Evolutionary conservation across 1,139 yeast genomes (phyloP).

Genomic region (Saccharomyces hybrid): DNA sequence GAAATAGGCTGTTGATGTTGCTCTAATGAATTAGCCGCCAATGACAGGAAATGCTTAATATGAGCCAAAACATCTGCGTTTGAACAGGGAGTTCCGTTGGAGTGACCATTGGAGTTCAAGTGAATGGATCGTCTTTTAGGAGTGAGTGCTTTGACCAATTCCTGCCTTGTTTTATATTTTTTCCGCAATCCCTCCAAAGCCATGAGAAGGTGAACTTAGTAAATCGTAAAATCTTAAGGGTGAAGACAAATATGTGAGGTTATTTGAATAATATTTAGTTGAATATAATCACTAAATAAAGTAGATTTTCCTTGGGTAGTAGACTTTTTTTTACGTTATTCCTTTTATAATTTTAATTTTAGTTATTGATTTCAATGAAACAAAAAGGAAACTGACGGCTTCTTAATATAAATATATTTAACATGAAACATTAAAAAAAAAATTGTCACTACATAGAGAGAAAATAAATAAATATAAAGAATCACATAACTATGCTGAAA

Average conservation of each 20-base stretch:
- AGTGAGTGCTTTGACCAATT: neutral
- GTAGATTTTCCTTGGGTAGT: neutral
- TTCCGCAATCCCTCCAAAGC: neutral
- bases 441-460: neutral
- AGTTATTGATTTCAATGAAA: neutral
- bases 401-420: neutral
- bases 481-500: neutral
- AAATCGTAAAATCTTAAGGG: neutral
- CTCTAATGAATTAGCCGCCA: slow-evolving; percentile 9
- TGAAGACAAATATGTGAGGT: neutral
- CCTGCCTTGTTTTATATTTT: neutral
- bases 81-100: neutral
- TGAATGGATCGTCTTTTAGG: neutral
- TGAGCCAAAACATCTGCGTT: slow-evolving; percentile 5
- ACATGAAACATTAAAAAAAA: neutral
- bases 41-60: slow-evolving; percentile 9
- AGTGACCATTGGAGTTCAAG: neutral
- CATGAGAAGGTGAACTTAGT: neutral
- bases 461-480: neutral
- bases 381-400: neutral
- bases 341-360: neutral
- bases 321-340: neutral
- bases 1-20: slow-evolving; percentile 9
- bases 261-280: neutral
- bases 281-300: neutral